Evolutionary conservation across 2,329 filamentous ascomycete genomes (phyloP).

Genomic region (Claviceps humidiphila): DNA sequence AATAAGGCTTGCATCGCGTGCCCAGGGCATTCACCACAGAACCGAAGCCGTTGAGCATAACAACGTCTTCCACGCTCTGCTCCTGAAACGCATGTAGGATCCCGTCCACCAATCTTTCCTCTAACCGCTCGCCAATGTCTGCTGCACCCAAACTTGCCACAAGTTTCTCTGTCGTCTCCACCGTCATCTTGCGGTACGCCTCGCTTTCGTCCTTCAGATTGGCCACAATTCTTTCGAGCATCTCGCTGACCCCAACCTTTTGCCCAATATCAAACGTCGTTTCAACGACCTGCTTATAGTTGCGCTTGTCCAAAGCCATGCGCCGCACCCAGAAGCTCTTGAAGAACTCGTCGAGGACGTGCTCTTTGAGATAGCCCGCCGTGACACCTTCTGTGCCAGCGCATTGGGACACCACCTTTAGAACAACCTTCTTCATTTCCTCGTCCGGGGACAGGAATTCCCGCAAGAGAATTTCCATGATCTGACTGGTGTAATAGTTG

Average conservation of each 20-base stretch:
- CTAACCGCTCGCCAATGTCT: constrained; percentile 82
- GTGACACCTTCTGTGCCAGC: constrained; percentile 91
- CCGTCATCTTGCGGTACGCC: constrained; percentile 96
- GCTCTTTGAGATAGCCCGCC: constrained; percentile 85
- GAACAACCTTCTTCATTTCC: constrained; percentile 99
- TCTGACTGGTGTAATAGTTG: constrained; percentile 96
- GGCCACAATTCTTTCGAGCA: constrained; percentile 80
- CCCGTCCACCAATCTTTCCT: constrained; percentile 89
- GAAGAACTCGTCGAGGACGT: constrained; percentile 92
- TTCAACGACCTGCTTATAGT: constrained; percentile 95
- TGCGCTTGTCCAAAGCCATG: constrained; percentile 94
- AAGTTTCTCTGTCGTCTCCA: constrained; percentile 95
- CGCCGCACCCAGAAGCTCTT: constrained; percentile 97
- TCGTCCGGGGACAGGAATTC: constrained; percentile 96
- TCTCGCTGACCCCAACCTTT: constrained; percentile 95
- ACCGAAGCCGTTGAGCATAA: constrained; percentile 95
- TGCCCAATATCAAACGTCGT: constrained; percentile 94
- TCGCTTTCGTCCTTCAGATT: constrained; percentile 98
- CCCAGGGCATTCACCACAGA: constrained; percentile 94
- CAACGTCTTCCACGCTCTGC: constrained; percentile 88
- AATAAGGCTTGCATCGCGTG: constrained; percentile 85
- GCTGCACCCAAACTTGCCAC: constrained; percentile 86
- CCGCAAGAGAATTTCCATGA: constrained; percentile 94
- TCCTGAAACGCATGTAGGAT: constrained; percentile 96
- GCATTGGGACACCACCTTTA: constrained; percentile 95